These are phyloP conservation scores for Leishmania amazonensis DNA, from an alignment of 208 protist genomes.

Conservation along the genomic window DNA sequence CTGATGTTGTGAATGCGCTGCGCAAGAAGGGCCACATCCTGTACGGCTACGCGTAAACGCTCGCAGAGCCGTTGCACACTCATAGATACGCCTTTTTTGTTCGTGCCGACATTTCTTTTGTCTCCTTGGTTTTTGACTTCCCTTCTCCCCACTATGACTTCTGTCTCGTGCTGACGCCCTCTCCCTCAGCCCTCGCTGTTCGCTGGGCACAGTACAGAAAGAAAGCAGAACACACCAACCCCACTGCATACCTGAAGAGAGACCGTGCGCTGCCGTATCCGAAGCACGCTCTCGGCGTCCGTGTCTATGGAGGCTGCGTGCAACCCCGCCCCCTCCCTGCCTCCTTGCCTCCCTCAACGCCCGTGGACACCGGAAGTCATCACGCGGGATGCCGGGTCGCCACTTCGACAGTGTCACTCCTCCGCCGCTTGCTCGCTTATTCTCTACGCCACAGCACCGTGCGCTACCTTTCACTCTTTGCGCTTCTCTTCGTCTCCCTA, in stretches of 20 bases:
- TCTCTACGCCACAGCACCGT: neutral
- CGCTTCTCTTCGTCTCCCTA: neutral
- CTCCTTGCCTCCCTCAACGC: neutral
- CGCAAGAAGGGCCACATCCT: slow-evolving; percentile 89
- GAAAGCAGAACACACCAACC: neutral
- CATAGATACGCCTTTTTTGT: neutral
- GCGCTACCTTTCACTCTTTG: neutral
- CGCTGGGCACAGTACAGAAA: neutral
- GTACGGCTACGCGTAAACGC: slow-evolving; percentile 87
- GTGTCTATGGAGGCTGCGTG: neutral
- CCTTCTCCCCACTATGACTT: neutral
- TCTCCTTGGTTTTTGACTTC: neutral
- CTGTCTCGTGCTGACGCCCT: neutral
- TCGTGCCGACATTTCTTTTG: neutral
- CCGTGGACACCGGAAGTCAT: neutral
- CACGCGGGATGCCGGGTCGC: neutral
- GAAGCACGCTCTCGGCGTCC: neutral
- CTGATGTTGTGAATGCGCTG: slow-evolving; percentile 89
- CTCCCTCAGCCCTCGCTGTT: neutral
- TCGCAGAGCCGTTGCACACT: neutral
- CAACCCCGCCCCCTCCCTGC: neutral
- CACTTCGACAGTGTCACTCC: neutral
- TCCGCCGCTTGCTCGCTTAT: neutral
- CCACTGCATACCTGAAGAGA: neutral
- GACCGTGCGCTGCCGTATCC: neutral